These are phyloP conservation scores for Lepraria neglecta DNA, from an alignment of 495 filamentous ascomycete species.

Conservation along the genomic window DNA sequence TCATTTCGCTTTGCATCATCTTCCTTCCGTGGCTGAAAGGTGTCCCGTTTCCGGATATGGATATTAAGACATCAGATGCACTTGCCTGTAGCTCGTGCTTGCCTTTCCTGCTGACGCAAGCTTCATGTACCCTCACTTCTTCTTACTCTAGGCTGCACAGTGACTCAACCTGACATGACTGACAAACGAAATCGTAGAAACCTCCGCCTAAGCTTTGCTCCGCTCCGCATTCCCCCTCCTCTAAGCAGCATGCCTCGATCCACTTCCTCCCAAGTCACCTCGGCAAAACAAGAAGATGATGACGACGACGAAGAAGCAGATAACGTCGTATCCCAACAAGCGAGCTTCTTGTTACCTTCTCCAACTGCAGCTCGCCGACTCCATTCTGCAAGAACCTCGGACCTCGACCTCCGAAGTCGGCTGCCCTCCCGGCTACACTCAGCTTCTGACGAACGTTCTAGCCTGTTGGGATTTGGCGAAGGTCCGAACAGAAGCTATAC, in stretches of 20 bases:
- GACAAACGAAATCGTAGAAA: slow-evolving; percentile 23
- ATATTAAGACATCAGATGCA: slow-evolving; percentile 10
- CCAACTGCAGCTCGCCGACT: slow-evolving; percentile 23
- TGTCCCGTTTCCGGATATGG: background rate
- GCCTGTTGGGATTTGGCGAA: slow-evolving; percentile 25
- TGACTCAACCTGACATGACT: slow-evolving; percentile 21
- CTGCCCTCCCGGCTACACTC: slow-evolving; percentile 24
- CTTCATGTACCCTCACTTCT: slow-evolving; percentile 15
- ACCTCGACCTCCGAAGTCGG: slow-evolving; percentile 28
- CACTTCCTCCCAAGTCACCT: slow-evolving; percentile 16
- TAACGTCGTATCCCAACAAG: slow-evolving; percentile 13
- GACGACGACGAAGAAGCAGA: slow-evolving; percentile 25
- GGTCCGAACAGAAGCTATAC: slow-evolving; percentile 25
- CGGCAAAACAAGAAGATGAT: background rate
- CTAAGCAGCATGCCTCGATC: slow-evolving; percentile 27
- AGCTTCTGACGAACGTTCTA: slow-evolving; percentile 27
- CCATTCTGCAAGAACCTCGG: slow-evolving; percentile 26
- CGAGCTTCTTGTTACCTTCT: slow-evolving; percentile 20
- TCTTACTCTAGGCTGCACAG: slow-evolving; percentile 4
- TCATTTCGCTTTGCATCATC: background rate
- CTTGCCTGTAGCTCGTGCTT: slow-evolving; percentile 21
- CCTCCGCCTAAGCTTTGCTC: slow-evolving; percentile 18
- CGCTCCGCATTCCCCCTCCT: slow-evolving; percentile 18
- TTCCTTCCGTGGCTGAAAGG: background rate
- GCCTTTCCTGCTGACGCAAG: slow-evolving; percentile 22